Conservation (phyloP, 768 basidiomycete species). For the Pholiota conissans region DNA sequence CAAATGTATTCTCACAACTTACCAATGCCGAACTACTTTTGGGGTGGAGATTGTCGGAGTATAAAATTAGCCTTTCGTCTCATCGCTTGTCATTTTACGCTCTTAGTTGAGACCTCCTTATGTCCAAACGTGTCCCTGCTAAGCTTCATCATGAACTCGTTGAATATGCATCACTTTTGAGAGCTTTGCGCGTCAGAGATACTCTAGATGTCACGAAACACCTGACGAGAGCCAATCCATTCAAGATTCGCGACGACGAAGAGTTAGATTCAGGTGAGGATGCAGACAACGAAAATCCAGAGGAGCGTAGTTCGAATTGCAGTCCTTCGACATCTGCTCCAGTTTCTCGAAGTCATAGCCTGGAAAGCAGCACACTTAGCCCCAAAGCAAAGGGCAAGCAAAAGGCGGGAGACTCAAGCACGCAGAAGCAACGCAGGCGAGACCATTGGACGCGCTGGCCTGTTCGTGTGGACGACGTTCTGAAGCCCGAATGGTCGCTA, state of each 20-base stretch:
- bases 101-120: constrained; percentile 1
- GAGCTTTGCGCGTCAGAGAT: constrained; percentile 57
- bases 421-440: constrained; percentile 21
- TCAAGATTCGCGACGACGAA: constrained; percentile 8
- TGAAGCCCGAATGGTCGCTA: constrained; percentile 67
- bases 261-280: constrained; percentile 24
- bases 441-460: constrained; percentile 82
- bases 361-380: background rate
- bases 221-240: constrained; percentile 34
- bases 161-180: constrained; percentile 67
- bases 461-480: constrained; percentile 57
- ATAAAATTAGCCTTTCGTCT: no score
- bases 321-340: background rate
- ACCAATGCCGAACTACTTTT: no score
- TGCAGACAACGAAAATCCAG: constrained; percentile 16
- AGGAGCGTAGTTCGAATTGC: constrained; percentile 5
- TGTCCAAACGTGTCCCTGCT: constrained; percentile 50
- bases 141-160: constrained; percentile 63
- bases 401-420: constrained; percentile 12
- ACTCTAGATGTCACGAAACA: constrained; percentile 60
- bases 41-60: no score
- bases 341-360: constrained; percentile 7
- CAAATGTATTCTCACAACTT: constrained; percentile 30
- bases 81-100: no score
- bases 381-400: constrained; percentile 18